phyloP scores from a whole-genome alignment of 495 filamentous ascomycete species.

The Hyaloscypha finlandica region DNA sequence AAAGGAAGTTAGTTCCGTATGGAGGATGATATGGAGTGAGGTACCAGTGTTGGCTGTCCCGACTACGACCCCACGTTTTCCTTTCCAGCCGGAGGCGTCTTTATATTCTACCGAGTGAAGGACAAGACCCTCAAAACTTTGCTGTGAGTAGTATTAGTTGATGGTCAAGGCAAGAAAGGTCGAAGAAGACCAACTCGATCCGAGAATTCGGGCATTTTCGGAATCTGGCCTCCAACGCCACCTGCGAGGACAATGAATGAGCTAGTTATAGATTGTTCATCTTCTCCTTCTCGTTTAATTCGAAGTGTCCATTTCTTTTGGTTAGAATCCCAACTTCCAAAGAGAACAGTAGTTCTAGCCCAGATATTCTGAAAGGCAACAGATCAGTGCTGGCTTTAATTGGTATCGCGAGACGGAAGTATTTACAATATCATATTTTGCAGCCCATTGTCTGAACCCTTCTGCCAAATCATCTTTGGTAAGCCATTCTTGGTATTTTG shows the following conservation, averaged over 20 bases:
- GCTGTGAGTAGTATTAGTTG: constrained; percentile 1
- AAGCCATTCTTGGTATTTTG: constrained; percentile 38
- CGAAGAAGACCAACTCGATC: constrained; percentile 23
- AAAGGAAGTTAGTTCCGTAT: background rate
- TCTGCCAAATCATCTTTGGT: constrained; percentile 39
- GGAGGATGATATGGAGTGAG: constrained; percentile 1
- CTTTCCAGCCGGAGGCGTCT: constrained; percentile 34
- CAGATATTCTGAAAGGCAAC: constrained; percentile 16
- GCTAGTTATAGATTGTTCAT: constrained; percentile 19
- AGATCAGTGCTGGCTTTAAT: constrained; percentile 24
- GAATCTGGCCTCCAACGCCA: constrained; percentile 37
- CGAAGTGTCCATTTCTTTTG: constrained; percentile 36
- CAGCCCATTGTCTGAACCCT: constrained; percentile 38
- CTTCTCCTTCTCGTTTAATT: constrained; percentile 24
- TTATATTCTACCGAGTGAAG: constrained; percentile 42
- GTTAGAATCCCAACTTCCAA: constrained; percentile 19
- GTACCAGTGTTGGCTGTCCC: constrained; percentile 49
- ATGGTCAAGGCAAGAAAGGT: background rate
- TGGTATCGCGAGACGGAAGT: background rate
- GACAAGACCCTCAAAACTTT: constrained; percentile 33
- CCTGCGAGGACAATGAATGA: constrained; percentile 38
- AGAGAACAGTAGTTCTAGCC: background rate
- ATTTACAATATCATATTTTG: constrained; percentile 40
- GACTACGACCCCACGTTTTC: constrained; percentile 43
- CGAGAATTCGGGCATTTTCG: constrained; percentile 33